Percentiles rank a stretch among this genome's conserved stretches.
Conservation (phyloP, 331 rosid species). For the Stylosanthes scabra region DNA sequence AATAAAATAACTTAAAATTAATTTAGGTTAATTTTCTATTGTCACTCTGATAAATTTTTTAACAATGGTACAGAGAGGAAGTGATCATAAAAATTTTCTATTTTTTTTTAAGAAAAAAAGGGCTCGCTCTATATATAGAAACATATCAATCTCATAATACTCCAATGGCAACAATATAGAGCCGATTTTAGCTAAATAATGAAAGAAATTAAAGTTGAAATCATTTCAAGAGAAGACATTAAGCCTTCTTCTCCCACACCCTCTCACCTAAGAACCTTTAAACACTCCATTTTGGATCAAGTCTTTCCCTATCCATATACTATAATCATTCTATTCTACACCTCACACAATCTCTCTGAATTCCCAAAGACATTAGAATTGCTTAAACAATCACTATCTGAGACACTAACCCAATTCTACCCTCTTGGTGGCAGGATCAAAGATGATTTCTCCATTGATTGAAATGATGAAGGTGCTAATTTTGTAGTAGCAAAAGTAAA, state of each 20-base stretch:
- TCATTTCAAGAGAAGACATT: constrained; percentile 51
- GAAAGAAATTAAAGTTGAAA: constrained; percentile 41
- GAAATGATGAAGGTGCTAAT: constrained; percentile 56
- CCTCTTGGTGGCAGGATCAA: constrained; percentile 59
- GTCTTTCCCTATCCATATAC: constrained; percentile 61
- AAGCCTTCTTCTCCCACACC: constrained; percentile 61
- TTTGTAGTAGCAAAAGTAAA: constrained; percentile 51
- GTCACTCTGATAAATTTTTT: too few species aligned
- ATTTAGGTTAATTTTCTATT: too few species aligned
- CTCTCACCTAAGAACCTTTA: constrained; percentile 47
- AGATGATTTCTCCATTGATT: constrained; percentile 46
- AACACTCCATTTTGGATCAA: constrained; percentile 64
- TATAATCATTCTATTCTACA: constrained; percentile 55
- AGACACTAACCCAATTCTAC: constrained; percentile 53
- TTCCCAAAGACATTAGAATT: constrained; percentile 27
- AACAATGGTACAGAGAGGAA: neutral
- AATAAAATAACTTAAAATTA: too few species aligned
- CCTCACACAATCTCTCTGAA: neutral
- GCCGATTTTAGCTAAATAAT: constrained; percentile 28
- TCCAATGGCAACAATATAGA: neutral
- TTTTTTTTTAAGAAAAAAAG: neutral
- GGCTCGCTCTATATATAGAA: too few species aligned
- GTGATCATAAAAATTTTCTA: too few species aligned
- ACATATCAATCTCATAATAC: too few species aligned
- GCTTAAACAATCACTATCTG: constrained; percentile 55